Conservation (phyloP, 2,329 filamentous ascomycete genomes). For the Triangularia verruculosa region DNA sequence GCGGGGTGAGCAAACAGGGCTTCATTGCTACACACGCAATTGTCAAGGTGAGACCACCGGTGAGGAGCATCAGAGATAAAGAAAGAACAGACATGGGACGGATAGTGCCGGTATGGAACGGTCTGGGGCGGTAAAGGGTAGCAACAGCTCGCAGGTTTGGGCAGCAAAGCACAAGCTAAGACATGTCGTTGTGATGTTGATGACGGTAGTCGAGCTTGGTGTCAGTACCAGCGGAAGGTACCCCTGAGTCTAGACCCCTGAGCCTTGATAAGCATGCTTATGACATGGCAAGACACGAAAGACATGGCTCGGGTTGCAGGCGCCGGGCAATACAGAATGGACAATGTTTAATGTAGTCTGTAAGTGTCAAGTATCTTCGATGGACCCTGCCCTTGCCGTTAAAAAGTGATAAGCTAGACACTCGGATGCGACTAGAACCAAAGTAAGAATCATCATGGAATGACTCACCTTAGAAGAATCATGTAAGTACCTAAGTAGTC, state of each 20-base stretch:
- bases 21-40: neutral
- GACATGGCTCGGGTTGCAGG: neutral
- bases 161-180: neutral
- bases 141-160: neutral
- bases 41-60: neutral
- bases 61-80: neutral
- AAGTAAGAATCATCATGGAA: neutral
- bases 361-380: neutral
- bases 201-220: neutral
- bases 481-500: neutral
- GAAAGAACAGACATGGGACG: neutral
- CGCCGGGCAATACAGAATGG: neutral
- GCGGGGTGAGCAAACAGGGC: neutral
- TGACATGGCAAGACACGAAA: neutral
- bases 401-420: neutral
- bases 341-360: neutral
- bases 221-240: neutral
- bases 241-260: neutral
- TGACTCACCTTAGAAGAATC: neutral
- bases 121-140: neutral
- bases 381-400: neutral
- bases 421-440: neutral
- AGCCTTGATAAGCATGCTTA: neutral
- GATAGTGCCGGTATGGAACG: neutral
- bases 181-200: neutral